Base-by-base conservation (phyloP, 1,284 basidiomycete species). In the Tetrapyrgos nigripes region DNA sequence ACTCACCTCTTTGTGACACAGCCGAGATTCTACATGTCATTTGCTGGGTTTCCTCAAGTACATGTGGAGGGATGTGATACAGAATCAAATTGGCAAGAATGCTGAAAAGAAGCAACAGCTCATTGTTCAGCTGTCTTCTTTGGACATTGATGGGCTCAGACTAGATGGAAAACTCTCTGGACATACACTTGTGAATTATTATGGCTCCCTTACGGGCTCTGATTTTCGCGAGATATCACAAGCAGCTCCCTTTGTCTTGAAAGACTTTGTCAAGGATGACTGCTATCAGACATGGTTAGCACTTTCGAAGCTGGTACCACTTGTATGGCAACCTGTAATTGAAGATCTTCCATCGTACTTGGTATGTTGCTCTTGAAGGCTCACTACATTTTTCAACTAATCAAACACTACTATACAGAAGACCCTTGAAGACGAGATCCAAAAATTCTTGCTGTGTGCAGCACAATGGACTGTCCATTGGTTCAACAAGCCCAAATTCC, bases 401-500 rank as follows among this genome's bases (percentile, higher is more conserved):
- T 33, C 14, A 24, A 31, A 9, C 35, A 9, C 49, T 40, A 29
- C 27, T 37, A 21, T 49, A 13, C 45, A 73, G 70, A 28, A 33
- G 17, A 28, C 48, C 3, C 60, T 77, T 0, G 48, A 65, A 6
- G 3, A 31, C 2, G 70, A 62, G 37, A 75, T 79, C n/a, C 26
- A 73, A 0, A 21, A 64, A 8, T 75, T 77, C 51, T 62, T 77
- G 0, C 19, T 67, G 1, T 61, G 62, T 3, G 69, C 70, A 0
- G 69, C 66, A 0, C 50, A 27, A 0, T 74, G 70, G 69, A 72
- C 68, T 1, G 53, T 51, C 3, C 64, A 58, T 1, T 77, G 75
- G 76, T 75, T 76, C 55, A 76, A 78, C 58, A 79, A 79, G 56
- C 71, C 74, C 1, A 79, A 79, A 54, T 78, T 78, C 57, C 75